Evolutionary conservation across 2,329 filamentous ascomycete genomes (phyloP), one percentile per base, ranked within the genome.

Genomic region (Aspergillus awamori): DNA sequence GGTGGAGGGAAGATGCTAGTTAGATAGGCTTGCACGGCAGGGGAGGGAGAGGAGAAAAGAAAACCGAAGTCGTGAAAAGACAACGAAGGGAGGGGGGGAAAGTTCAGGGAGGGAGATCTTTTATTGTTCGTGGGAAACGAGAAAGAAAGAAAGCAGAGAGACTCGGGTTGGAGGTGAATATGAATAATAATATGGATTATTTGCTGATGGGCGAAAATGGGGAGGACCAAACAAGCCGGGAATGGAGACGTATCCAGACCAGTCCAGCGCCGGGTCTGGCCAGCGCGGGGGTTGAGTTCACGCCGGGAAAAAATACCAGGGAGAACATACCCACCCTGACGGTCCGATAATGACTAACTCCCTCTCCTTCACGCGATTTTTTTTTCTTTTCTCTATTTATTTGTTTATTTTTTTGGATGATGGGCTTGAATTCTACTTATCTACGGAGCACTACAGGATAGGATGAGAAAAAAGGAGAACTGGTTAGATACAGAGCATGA

Each of bases 181-280:
- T 36, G 56, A 48, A 22, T 39, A 17, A 22, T 24, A 30, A 4
- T n/a, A 43, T 26, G 36, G 56, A 58, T 45, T 52, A 30, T 52
- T 58, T 53, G 49, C 24, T 53, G 39, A 59, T 55, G 57, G 51
- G 51, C 30, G 51, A 49, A 59, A 30, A 59, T 47, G 38, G 39
- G 48, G 33, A 17, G 43, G 57, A 43, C 57, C 57, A 60, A 61
- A 60, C 58, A 49, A 61, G 48, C 53, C 57, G 54, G 61, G 61
- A 63, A 63, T 62, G 59, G 62, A 60, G 58, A 60, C 48, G 59
- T 61, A 66, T 62, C 64, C 62, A 64, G 64, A 64, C 62, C 61
- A 58, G 58, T 65, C 63, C 59, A 63, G 56, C 56, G 63, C 56
- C 48, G 38, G 63, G 59, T 63, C 66, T 67, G 61, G 66, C 66